A percentile compares a stretch with the other conserved stretches of the same genome.
Conservation (phyloP, 2,329 filamentous ascomycete species). For the Aspergillus vadensis region DNA sequence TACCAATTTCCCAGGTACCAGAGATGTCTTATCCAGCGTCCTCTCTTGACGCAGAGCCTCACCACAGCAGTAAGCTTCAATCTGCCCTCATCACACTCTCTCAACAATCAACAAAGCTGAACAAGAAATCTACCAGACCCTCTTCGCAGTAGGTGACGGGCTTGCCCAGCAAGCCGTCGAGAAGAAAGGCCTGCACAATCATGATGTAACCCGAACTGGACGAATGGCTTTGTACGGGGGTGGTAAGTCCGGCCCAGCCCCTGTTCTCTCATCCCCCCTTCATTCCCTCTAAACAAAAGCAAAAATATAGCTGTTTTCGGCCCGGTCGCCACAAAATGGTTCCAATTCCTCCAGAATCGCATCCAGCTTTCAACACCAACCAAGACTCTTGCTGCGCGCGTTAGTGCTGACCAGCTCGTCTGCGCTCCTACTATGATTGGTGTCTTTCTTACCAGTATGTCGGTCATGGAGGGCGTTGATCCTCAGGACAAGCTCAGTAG, state of each 20-base stretch:
- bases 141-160: constrained; percentile 20
- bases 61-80: constrained; percentile 17
- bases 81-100: too few relatives aligned
- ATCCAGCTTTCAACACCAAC: constrained; percentile 6
- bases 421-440: constrained; percentile 22
- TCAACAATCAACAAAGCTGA: not conserved
- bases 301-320: constrained; percentile 17
- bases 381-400: constrained; percentile 15
- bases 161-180: constrained; percentile 22
- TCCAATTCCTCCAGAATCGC: constrained; percentile 17
- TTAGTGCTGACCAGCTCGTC: constrained; percentile 18
- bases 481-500: constrained; percentile 17
- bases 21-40: constrained; percentile 15
- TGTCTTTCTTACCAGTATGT: constrained; percentile 22
- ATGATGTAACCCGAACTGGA: constrained; percentile 14
- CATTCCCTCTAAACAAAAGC: not conserved
- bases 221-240: constrained; percentile 19
- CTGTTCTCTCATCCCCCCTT: too few relatives aligned
- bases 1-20: constrained; percentile 14
- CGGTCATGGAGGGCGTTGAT: constrained; percentile 14
- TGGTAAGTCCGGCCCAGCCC: constrained; percentile 8
- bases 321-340: constrained; percentile 22
- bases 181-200: constrained; percentile 9
- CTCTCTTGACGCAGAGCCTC: constrained; percentile 20
- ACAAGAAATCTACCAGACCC: not conserved